Conservation (phyloP, 345 rosid species). For the Eucalyptus guilfoylei region DNA sequence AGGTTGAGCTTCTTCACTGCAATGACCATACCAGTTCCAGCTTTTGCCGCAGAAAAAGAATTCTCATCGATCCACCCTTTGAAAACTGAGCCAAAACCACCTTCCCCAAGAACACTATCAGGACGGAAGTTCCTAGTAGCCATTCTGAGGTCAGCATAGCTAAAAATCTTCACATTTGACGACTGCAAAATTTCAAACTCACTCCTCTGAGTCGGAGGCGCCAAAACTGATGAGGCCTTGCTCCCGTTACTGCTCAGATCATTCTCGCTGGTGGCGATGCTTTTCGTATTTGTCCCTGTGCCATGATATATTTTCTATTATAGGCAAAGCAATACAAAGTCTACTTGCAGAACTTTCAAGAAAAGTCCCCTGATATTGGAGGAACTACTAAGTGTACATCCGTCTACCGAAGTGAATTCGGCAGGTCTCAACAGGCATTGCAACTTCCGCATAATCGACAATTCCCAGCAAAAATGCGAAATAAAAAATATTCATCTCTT, state of each 20-base stretch:
- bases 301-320: background rate
- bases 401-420: background rate
- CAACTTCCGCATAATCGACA: background rate
- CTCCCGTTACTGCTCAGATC: slow-evolving; percentile 23
- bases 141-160: slow-evolving; percentile 34
- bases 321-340: background rate
- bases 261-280: slow-evolving; percentile 23
- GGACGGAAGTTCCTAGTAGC: slow-evolving; percentile 66
- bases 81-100: slow-evolving; percentile 73
- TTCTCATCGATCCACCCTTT: slow-evolving; percentile 70
- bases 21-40: slow-evolving; percentile 61
- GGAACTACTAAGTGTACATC: background rate
- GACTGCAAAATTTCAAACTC: slow-evolving; percentile 65
- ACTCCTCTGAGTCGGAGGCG: slow-evolving; percentile 42
- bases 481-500: background rate
- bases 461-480: background rate
- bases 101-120: slow-evolving; percentile 67
- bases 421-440: background rate
- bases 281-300: slow-evolving; percentile 41
- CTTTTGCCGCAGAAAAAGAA: slow-evolving; percentile 45
- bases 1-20: slow-evolving; percentile 68
- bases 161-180: slow-evolving; percentile 44
- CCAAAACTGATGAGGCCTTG: slow-evolving; percentile 27
- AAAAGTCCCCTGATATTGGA: background rate
- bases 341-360: background rate